Conservation (phyloP, 2,329 filamentous ascomycete genomes). For the Diaporthe sp. region DNA sequence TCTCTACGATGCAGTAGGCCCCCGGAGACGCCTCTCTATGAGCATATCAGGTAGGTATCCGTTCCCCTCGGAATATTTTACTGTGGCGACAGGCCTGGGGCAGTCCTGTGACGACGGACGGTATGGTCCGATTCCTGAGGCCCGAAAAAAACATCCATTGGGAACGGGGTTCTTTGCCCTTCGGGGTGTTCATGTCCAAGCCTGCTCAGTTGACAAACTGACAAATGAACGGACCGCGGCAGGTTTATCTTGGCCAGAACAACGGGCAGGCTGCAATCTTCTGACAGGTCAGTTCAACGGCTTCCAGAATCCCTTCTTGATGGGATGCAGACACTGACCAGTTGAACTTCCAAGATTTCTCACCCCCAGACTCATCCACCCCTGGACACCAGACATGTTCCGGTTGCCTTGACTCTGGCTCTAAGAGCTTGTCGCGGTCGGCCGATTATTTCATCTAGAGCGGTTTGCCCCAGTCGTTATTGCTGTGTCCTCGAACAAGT, state of each 20-base stretch:
- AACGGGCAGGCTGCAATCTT: background rate
- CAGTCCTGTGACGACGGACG: background rate
- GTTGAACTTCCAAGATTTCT: background rate
- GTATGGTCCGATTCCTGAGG: background rate
- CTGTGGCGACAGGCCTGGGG: slow-evolving; percentile 3
- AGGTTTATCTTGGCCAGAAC: background rate
- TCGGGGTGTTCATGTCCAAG: slow-evolving; percentile 4
- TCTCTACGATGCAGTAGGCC: background rate
- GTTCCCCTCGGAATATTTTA: background rate
- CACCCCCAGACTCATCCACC: background rate
- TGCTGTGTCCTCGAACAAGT: background rate
- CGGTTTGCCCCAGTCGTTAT: background rate
- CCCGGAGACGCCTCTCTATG: background rate
- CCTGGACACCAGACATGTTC: background rate
- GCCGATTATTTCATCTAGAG: no score
- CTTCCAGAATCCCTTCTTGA: background rate
- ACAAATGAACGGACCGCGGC: slow-evolving; percentile 8
- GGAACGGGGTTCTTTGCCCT: slow-evolving; percentile 1
- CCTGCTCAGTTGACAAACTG: slow-evolving; percentile 16
- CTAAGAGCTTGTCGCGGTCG: background rate
- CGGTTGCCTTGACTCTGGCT: background rate
- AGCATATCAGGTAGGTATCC: background rate
- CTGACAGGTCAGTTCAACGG: background rate
- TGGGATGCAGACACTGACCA: background rate
- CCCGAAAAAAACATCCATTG: background rate